Conservation (phyloP, 139 green algal genomes). For the Eudorina sp. region DNA sequence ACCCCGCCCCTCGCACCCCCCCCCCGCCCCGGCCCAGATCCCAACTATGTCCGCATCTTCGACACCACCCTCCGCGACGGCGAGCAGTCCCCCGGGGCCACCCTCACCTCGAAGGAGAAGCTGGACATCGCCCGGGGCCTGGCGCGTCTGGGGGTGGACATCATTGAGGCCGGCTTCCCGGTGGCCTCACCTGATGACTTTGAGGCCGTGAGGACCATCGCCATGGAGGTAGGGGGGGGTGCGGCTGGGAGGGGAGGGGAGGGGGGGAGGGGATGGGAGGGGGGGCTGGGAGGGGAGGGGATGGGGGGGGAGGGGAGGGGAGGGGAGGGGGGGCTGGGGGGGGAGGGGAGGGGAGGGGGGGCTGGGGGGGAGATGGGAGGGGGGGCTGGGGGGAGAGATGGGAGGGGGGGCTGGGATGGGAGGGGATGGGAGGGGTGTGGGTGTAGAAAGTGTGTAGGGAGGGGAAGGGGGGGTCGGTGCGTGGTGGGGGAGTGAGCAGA, state of each 20-base stretch:
- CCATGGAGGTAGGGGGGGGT: constrained; percentile 89
- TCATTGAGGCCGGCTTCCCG: constrained; percentile 99
- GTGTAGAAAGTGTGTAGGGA: no score
- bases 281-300: not conserved
- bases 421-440: no score
- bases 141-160: constrained; percentile 97
- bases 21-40: constrained; percentile 62
- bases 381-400: no score
- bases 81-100: constrained; percentile 96
- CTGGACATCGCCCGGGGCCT: constrained; percentile 96
- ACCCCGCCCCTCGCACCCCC: not conserved
- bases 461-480: no score
- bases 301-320: not conserved
- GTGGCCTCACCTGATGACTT: constrained; percentile 98
- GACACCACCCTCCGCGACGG: constrained; percentile 98
- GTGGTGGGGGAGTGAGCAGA: not conserved
- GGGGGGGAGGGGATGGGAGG: not conserved
- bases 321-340: not conserved
- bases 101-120: constrained; percentile 97
- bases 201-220: constrained; percentile 93
- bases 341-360: not conserved
- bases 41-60: constrained; percentile 97
- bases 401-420: no score
- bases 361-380: not conserved
- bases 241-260: not conserved